A percentile compares a stretch with the other conserved stretches of the same genome.
phyloP scores from a whole-genome alignment of 805 yeast species.

The Candida cerambycidarum region DNA sequence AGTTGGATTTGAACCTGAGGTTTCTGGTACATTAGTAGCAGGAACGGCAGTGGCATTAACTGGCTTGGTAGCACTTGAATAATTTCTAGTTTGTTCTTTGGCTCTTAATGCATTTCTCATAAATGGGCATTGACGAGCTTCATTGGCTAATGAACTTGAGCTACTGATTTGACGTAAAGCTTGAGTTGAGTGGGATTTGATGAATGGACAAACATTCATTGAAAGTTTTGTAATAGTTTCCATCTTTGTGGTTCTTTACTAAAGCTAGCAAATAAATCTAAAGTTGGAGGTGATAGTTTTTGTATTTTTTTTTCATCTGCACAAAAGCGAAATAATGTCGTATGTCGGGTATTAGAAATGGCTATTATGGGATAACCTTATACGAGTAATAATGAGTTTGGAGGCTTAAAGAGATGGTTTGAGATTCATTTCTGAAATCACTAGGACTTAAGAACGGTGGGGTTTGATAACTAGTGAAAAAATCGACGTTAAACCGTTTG shows the following conservation, averaged over 20 bases:
- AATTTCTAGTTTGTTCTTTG: constrained; percentile 37
- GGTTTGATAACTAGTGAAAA: too few relatives aligned
- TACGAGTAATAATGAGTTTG: too few relatives aligned
- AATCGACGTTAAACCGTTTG: too few relatives aligned
- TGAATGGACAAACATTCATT: constrained; percentile 79
- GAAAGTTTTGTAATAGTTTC: constrained; percentile 78
- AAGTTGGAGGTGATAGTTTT: neutral
- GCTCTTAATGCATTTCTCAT: constrained; percentile 75
- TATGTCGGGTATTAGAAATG: neutral
- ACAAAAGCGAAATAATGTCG: constrained; percentile 2
- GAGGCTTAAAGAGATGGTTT: too few relatives aligned
- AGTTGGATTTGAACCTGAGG: too few relatives aligned
- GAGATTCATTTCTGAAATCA: too few relatives aligned
- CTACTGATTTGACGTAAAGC: constrained; percentile 58
- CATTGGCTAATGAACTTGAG: constrained; percentile 45
- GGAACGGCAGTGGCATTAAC: constrained; percentile 42
- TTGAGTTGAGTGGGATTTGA: constrained; percentile 58
- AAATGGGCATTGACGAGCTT: constrained; percentile 84
- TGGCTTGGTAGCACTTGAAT: constrained; percentile 49
- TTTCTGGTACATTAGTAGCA: too few relatives aligned
- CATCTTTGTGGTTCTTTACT: constrained; percentile 44
- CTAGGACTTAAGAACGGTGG: too few relatives aligned
- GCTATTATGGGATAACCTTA: neutral
- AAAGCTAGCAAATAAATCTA: neutral
- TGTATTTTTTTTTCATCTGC: constrained; percentile 2